phyloP scores from a whole-genome alignment of 371 early-diverging fungal species.

The Mortierella sp. region DNA sequence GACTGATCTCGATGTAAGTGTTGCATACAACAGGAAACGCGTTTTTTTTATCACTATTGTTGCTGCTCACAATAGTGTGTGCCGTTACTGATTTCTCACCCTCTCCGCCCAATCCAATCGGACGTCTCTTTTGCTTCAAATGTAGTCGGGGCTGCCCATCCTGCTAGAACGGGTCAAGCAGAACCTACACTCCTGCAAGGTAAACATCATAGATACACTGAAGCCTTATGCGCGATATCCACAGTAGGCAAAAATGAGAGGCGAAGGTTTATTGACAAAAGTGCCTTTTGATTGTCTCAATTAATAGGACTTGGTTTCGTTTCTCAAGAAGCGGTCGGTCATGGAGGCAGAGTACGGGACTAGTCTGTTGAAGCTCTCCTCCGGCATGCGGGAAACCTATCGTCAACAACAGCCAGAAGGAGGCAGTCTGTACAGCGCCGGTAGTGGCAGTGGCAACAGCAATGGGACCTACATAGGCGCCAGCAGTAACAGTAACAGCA shows the following conservation, averaged over 20 bases:
- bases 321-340: slow-evolving; percentile 57
- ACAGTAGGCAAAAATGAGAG: neutral
- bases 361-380: slow-evolving; percentile 43
- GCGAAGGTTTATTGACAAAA: neutral
- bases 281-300: neutral
- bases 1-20: slow-evolving; percentile 54
- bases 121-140: neutral
- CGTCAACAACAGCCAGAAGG: slow-evolving; percentile 49
- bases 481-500: neutral
- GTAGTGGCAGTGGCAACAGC: slow-evolving; percentile 6
- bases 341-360: slow-evolving; percentile 62
- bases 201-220: slow-evolving; percentile 8
- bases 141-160: slow-evolving; percentile 53
- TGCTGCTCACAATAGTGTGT: neutral
- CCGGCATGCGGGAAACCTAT: slow-evolving; percentile 45
- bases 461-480: slow-evolving; percentile 60
- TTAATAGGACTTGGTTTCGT: slow-evolving; percentile 49
- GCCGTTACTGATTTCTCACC: neutral
- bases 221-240: neutral
- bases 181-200: slow-evolving; percentile 59
- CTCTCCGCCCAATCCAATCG: neutral
- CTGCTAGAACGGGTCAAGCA: slow-evolving; percentile 60
- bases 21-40: neutral
- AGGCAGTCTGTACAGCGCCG: neutral
- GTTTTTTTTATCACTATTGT: neutral